These are phyloP conservation scores for Elongisporangium anandrum DNA, from an alignment of 352 stramenopile species.

Conservation along the genomic window DNA sequence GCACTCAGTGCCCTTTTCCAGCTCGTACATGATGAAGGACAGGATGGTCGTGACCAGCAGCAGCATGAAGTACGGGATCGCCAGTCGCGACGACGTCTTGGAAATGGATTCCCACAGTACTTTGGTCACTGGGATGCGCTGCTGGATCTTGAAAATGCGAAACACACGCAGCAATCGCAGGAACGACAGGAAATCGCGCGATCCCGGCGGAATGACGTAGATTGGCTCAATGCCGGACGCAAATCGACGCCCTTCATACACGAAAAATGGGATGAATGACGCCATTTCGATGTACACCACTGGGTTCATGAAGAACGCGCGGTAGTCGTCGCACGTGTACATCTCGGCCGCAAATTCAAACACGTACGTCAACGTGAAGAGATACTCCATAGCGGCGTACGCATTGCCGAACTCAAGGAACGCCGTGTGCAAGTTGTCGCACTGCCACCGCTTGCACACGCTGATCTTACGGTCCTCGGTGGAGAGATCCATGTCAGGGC, in stretches of 20 bases:
- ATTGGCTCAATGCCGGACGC: slow-evolving; percentile 28
- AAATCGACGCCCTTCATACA: slow-evolving; percentile 43
- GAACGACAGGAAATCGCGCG: slow-evolving; percentile 56
- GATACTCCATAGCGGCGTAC: slow-evolving; percentile 56
- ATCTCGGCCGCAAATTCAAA: slow-evolving; percentile 44
- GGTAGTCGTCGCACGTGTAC: slow-evolving; percentile 32
- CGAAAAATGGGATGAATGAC: slow-evolving; percentile 69
- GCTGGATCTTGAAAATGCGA: slow-evolving; percentile 77
- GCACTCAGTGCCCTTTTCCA: slow-evolving; percentile 74
- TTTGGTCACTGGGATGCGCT: slow-evolving; percentile 73
- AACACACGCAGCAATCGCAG: slow-evolving; percentile 53
- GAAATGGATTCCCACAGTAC: slow-evolving; percentile 76
- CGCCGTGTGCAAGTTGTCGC: slow-evolving; percentile 64
- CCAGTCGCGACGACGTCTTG: slow-evolving; percentile 70
- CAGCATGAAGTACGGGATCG: slow-evolving; percentile 80
- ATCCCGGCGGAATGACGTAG: slow-evolving; percentile 66
- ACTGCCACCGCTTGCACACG: slow-evolving; percentile 76
- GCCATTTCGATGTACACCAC: slow-evolving; percentile 58
- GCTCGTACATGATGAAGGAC: slow-evolving; percentile 75
- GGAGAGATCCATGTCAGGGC: slow-evolving; percentile 33
- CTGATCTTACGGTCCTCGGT: slow-evolving; percentile 27
- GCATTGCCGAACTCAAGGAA: slow-evolving; percentile 61
- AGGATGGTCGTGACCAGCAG: slow-evolving; percentile 69
- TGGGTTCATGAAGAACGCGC: slow-evolving; percentile 60
- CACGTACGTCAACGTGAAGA: slow-evolving; percentile 64